These are phyloP conservation scores for Begonia masoniana DNA, from an alignment of 306 rosid genomes.

Conservation along the genomic window DNA sequence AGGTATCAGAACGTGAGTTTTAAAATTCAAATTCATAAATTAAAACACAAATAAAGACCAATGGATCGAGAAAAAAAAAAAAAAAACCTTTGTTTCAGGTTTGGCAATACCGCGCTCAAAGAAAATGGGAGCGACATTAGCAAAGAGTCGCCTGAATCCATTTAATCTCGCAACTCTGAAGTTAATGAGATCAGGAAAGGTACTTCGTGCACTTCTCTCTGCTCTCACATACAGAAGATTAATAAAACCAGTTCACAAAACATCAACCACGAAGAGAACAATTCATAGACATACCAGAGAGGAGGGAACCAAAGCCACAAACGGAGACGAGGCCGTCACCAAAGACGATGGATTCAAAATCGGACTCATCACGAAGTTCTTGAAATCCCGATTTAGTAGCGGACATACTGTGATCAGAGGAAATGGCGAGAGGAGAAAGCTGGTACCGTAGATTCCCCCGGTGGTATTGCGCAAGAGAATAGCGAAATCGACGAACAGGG, in stretches of 20 bases:
- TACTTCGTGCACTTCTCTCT: constrained; percentile 86
- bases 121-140: constrained; percentile 76
- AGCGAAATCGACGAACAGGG: background rate
- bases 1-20: too few species aligned
- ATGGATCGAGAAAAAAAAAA: background rate
- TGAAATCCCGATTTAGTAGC: constrained; percentile 4
- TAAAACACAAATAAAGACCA: too few species aligned
- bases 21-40: constrained; percentile 1
- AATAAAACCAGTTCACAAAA: background rate
- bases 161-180: constrained; percentile 58
- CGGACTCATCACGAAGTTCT: constrained; percentile 41
- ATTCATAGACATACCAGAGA: constrained; percentile 43
- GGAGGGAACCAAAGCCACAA: constrained; percentile 93
- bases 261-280: constrained; percentile 1
- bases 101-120: constrained; percentile 94
- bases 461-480: background rate
- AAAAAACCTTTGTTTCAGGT: constrained; percentile 71
- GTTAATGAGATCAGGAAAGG: constrained; percentile 69
- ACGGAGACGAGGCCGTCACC: constrained; percentile 46
- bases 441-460: constrained; percentile 6
- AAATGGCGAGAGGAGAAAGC: constrained; percentile 19
- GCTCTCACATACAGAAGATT: background rate
- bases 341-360: constrained; percentile 30
- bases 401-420: constrained; percentile 13
- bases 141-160: constrained; percentile 67